A percentile compares a stretch with the other conserved stretches of the same genome.
These are phyloP conservation scores for Tricholoma matsutake DNA, from an alignment of 768 basidiomycete genomes.

Conservation along the genomic window DNA sequence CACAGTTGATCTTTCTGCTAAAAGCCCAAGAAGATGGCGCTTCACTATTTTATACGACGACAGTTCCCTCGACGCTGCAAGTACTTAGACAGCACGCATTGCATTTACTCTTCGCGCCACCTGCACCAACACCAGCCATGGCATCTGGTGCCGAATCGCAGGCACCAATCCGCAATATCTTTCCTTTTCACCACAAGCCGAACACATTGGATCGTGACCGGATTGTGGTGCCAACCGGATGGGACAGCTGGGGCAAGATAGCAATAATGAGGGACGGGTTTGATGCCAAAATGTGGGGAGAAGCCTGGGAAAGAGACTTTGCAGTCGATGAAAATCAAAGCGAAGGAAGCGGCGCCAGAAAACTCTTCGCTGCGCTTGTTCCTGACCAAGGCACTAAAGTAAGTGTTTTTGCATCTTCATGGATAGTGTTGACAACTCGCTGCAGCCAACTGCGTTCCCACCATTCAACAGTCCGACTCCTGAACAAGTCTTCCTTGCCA, in stretches of 20 bases:
- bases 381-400: slow-evolving; percentile 77
- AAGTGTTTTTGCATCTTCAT: slow-evolving; percentile 17
- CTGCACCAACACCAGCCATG: slow-evolving; percentile 66
- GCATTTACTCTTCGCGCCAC: slow-evolving; percentile 74
- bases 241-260: slow-evolving; percentile 99
- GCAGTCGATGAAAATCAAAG: slow-evolving; percentile 39
- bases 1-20: neutral
- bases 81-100: slow-evolving; percentile 81
- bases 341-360: slow-evolving; percentile 60
- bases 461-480: slow-evolving; percentile 79
- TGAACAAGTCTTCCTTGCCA: slow-evolving; percentile 88
- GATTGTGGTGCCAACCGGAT: slow-evolving; percentile 90
- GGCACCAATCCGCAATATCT: slow-evolving; percentile 69
- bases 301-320: slow-evolving; percentile 76
- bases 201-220: slow-evolving; percentile 93
- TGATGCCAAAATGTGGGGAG: slow-evolving; percentile 76
- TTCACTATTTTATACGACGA: slow-evolving; percentile 86
- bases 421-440: neutral
- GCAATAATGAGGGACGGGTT: slow-evolving; percentile 87
- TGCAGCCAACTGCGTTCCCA: slow-evolving; percentile 61
- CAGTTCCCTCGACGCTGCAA: slow-evolving; percentile 69
- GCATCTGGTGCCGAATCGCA: slow-evolving; percentile 61
- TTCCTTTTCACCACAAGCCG: slow-evolving; percentile 83
- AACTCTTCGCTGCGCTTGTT: slow-evolving; percentile 67
- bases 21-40: slow-evolving; percentile 74